Evolutionary conservation across 2,329 filamentous ascomycete genomes (phyloP), one percentile per base, ranked within the genome.

Genomic region (Epichloe typhina): DNA sequence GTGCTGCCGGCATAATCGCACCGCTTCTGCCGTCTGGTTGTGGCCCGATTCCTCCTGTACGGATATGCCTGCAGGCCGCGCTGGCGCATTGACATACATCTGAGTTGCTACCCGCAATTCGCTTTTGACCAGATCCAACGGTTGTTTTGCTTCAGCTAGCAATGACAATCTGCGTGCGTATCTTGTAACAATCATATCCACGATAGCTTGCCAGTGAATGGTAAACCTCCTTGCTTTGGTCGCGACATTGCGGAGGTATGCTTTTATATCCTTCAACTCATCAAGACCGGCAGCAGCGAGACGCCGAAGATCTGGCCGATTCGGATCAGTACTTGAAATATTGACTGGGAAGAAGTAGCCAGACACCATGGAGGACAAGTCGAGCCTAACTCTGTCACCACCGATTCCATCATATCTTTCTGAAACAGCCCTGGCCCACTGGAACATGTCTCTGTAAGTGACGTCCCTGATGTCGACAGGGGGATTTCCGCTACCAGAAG

Each of bases 131-230:
- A 59, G 19, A 7, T 56, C 52, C 3, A 64, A 55, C 0, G 64
- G 57, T 4, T 61, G 54, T 2, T 61, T 56, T 2, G 55, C 46
- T 2, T 57, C 57, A 5, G 60, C 62, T 57, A 78, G 66, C 5
- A 68, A 59, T 3, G 57, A 56, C 31, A 89, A 64, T 23, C 79
- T 70, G 35, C 75, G 67, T 4, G 74, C 73, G 57, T 84, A 88
- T 1, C 84, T 74, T 4, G 70, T 62, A 4, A 86, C 70, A 4
- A 89, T 68, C 70, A 84, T 73, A 57, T 90, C 86, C 0, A 75
- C 72, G 1, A 84, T 68, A 3, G 56, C 59, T 60, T 88, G 85
- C 86, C 86, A 89, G 57, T 86, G 68, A 26, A 77, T 60, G 17
- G 58, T 54, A 23, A 54, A 57, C 46, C 55, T 59, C 31, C 58